Base-by-base conservation (phyloP, 352 stramenopile genomes). In the Globisporangium radiosum region DNA sequence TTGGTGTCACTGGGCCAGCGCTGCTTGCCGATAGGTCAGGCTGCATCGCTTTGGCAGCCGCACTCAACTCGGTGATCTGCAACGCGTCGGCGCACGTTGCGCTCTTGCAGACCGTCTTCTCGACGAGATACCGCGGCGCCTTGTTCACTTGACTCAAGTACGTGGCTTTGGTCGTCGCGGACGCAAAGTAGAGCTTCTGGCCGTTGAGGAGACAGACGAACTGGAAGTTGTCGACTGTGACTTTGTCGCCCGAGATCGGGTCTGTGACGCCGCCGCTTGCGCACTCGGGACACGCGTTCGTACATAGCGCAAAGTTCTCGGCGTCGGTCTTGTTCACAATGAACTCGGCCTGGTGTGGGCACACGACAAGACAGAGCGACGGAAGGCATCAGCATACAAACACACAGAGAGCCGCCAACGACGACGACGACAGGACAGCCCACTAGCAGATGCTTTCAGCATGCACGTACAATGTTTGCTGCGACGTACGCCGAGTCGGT, bases 151-250 rank as follows among this genome's bases (percentile, higher is more conserved):
- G 82, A 47, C 50, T 60, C 9, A 90, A 59, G 68, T 91, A 94
- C 60, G 70, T 53, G 52, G 78, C 75, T 68, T 87, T 87, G 56
- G 70, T 88, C 33, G 59, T 63, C 54, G 87, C 71, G 19, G 81
- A 90, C 37, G 78, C 73, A 58, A 94, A 94, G 71, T 91, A 94
- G 56, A 94, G 78, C 71, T 92, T 94, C 68, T 94, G 84, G 56
- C 78, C 84, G 44, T 88, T 88, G 9, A 58, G 63, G 33, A 94
- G 59, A 60, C 84, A 94, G 38, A 92, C 71, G 50, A 79, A 88
- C 47, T 85, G 71, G 64, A 77, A 91, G 63, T 85, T 92, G 52
- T 71, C 62, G 8, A 62, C 63, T 4, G 75, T 81, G 51, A 93
- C 66, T 11, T 60, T 53, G 47, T 74, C 72, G 36, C 84, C 84